Conservation (phyloP, 768 basidiomycete genomes). For the Candolleomyces eurysporus region DNA sequence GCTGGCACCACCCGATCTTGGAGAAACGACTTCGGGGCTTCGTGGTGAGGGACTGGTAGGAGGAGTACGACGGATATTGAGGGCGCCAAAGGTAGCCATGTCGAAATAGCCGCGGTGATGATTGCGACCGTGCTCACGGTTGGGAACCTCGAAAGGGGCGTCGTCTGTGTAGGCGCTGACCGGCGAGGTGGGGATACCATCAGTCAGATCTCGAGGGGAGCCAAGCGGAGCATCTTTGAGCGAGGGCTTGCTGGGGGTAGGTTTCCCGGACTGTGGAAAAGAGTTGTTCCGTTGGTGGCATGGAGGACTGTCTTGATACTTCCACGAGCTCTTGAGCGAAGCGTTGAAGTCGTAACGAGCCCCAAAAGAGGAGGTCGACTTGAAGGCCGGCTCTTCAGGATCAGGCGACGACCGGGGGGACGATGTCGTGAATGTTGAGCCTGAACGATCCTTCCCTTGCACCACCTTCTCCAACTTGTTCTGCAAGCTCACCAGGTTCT, state of each 20-base stretch:
- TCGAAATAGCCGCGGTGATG: slow-evolving; percentile 63
- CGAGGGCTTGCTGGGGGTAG: slow-evolving; percentile 8
- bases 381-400: slow-evolving; percentile 25
- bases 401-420: slow-evolving; percentile 10
- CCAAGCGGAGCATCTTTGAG: slow-evolving; percentile 30
- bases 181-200: slow-evolving; percentile 27
- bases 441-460: slow-evolving; percentile 27
- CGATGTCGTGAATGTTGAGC: slow-evolving; percentile 17
- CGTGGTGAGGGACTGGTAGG: slow-evolving; percentile 41
- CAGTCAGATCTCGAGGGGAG: slow-evolving; percentile 49
- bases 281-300: slow-evolving; percentile 44
- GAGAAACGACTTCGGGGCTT: slow-evolving; percentile 8
- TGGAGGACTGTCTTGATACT: slow-evolving; percentile 21
- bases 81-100: slow-evolving; percentile 23
- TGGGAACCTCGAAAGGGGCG: slow-evolving; percentile 22
- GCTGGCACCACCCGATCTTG: slow-evolving; percentile 18
- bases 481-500: slow-evolving; percentile 57
- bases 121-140: slow-evolving; percentile 30
- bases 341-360: slow-evolving; percentile 58
- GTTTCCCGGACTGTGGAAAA: slow-evolving; percentile 35
- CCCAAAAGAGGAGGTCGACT: slow-evolving; percentile 42
- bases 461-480: slow-evolving; percentile 68
- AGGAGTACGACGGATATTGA: slow-evolving; percentile 43
- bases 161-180: slow-evolving; percentile 26
- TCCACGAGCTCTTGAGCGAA: slow-evolving; percentile 52